Evolutionary conservation across 2,329 filamentous ascomycete species (phyloP).

Genomic region (Xylariales sp.): DNA sequence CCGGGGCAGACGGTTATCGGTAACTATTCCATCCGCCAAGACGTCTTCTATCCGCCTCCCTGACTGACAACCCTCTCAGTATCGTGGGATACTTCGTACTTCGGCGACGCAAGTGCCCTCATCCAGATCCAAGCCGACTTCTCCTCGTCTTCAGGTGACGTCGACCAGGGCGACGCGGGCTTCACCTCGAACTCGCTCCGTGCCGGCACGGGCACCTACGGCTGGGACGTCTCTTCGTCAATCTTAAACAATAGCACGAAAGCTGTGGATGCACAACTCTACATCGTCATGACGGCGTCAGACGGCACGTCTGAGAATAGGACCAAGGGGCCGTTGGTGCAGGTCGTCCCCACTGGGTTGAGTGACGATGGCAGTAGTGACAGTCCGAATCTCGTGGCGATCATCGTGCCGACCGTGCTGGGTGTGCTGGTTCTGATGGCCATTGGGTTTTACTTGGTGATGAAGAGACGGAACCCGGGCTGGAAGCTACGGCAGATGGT

Average conservation of each 20-base stretch:
- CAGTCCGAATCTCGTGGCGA: constrained; percentile 2
- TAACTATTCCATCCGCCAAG: not conserved
- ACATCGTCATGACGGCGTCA: not conserved
- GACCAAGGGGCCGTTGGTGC: constrained; percentile 2
- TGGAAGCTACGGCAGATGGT: constrained; percentile 1
- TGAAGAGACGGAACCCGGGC: constrained; percentile 5
- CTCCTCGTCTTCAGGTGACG: not conserved
- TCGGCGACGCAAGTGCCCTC: not conserved
- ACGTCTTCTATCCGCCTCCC: not conserved
- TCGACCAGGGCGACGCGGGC: not conserved
- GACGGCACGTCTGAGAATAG: not conserved
- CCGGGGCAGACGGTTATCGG: not conserved
- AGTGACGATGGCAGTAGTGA: not conserved
- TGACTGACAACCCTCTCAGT: not conserved
- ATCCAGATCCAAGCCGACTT: constrained; percentile 9
- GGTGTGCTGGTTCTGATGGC: constrained; percentile 4
- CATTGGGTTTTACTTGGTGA: not conserved
- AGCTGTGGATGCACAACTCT: constrained; percentile 1
- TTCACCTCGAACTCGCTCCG: constrained; percentile 7
- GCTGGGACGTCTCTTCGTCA: not conserved
- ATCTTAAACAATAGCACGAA: not conserved
- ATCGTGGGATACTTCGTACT: constrained; percentile 1
- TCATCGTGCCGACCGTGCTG: constrained; percentile 4
- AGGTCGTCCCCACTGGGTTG: not conserved
- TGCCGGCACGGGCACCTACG: constrained; percentile 3